A percentile compares a stretch with the other conserved stretches of the same genome.
Evolutionary conservation across 805 yeast genomes (phyloP).

Genomic region (Candida chilensis): DNA sequence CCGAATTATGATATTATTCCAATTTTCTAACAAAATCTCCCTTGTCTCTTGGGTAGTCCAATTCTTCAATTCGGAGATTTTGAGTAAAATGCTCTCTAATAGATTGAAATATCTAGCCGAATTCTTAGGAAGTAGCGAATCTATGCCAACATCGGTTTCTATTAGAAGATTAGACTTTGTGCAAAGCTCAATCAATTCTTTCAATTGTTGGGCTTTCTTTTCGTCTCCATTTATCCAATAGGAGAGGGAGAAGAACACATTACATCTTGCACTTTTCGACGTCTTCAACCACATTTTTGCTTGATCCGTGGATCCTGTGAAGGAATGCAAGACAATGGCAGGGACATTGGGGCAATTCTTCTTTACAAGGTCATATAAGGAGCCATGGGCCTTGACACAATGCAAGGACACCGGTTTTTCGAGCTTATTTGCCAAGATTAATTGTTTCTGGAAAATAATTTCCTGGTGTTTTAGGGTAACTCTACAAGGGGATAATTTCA

Average conservation of each 20-base stretch:
- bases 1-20: no score
- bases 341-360: slow-evolving; percentile 12
- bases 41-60: neutral
- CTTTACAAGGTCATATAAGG: slow-evolving; percentile 35
- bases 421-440: slow-evolving; percentile 42
- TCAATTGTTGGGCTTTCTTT: slow-evolving; percentile 13
- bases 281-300: slow-evolving; percentile 35
- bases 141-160: slow-evolving; percentile 27
- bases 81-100: neutral
- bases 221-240: slow-evolving; percentile 33
- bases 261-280: slow-evolving; percentile 11
- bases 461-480: slow-evolving; percentile 64
- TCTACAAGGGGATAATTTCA: slow-evolving; percentile 30
- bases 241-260: slow-evolving; percentile 45
- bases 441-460: slow-evolving; percentile 36
- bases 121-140: slow-evolving; percentile 4
- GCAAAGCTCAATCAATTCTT: slow-evolving; percentile 9
- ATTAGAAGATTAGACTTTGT: slow-evolving; percentile 16
- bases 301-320: slow-evolving; percentile 74
- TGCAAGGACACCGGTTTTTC: slow-evolving; percentile 63
- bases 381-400: slow-evolving; percentile 75
- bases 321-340: slow-evolving; percentile 69
- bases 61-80: neutral
- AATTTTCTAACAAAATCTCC: neutral
- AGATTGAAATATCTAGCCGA: neutral